phyloP scores from a whole-genome alignment of 2,329 filamentous ascomycete genomes.

The Penicillium sp. region DNA sequence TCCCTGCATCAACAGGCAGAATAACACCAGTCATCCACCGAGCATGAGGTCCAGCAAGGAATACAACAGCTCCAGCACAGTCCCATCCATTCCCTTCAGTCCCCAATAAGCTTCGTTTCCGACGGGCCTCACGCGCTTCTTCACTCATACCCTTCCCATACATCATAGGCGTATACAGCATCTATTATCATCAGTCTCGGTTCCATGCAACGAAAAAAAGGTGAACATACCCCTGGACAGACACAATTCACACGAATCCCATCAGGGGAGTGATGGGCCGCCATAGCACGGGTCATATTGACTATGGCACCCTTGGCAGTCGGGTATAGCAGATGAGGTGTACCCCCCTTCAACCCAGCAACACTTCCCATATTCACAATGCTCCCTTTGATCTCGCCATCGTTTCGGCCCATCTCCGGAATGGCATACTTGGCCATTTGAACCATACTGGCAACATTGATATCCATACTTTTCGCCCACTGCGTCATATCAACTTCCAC shows the following conservation, averaged over 20 bases:
- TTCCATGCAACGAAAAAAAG: background rate
- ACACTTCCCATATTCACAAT: constrained; percentile 61
- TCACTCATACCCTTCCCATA: constrained; percentile 51
- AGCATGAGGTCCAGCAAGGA: constrained; percentile 53
- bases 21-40: constrained; percentile 53
- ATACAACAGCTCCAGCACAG: constrained; percentile 50
- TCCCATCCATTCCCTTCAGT: constrained; percentile 58
- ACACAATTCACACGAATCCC: constrained; percentile 57
- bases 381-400: constrained; percentile 38
- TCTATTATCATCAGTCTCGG: constrained; percentile 14
- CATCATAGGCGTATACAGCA: constrained; percentile 59
- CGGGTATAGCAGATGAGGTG: constrained; percentile 54
- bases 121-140: constrained; percentile 49
- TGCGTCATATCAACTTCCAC: constrained; percentile 58
- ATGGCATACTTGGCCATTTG: constrained; percentile 62
- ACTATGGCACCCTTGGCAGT: constrained; percentile 55
- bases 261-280: constrained; percentile 51
- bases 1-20: constrained; percentile 50
- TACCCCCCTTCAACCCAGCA: constrained; percentile 51
- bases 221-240: constrained; percentile 44
- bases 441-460: constrained; percentile 66
- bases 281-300: constrained; percentile 58
- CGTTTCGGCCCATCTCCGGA: constrained; percentile 58
- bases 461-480: constrained; percentile 57
- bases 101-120: constrained; percentile 51